phyloP scores from a whole-genome alignment of 495 filamentous ascomycete genomes.

The Lindgomyces ingoldianus region DNA sequence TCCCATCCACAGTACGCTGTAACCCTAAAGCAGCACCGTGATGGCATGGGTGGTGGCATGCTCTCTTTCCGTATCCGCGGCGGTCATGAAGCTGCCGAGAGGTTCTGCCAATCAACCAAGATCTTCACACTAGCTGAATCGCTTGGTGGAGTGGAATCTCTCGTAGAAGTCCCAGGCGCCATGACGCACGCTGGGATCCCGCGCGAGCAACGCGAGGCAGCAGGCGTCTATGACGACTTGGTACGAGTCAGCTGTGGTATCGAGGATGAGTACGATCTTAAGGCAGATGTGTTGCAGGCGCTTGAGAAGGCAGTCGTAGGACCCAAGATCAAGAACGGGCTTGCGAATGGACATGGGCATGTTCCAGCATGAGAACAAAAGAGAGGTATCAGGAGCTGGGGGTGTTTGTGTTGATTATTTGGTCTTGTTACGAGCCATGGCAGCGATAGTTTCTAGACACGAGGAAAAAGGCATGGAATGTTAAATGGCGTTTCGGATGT shows the following conservation, averaged over 20 bases:
- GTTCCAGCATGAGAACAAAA: not conserved
- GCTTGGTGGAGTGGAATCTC: slow-evolving; percentile 86
- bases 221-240: slow-evolving; percentile 96
- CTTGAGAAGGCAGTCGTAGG: slow-evolving; percentile 71
- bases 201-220: slow-evolving; percentile 80
- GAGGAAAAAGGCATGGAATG: too few relatives aligned
- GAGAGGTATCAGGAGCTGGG: too few relatives aligned
- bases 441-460: too few relatives aligned
- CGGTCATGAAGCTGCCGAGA: slow-evolving; percentile 80
- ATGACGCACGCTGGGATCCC: slow-evolving; percentile 99
- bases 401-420: too few relatives aligned
- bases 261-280: slow-evolving; percentile 86
- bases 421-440: too few relatives aligned
- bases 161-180: slow-evolving; percentile 85
- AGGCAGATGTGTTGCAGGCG: slow-evolving; percentile 79
- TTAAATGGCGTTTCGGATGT: too few relatives aligned
- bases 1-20: slow-evolving; percentile 85
- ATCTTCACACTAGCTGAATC: slow-evolving; percentile 94
- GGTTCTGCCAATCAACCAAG: slow-evolving; percentile 85
- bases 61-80: slow-evolving; percentile 92
- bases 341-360: slow-evolving; percentile 1
- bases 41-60: slow-evolving; percentile 97
- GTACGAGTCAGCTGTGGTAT: slow-evolving; percentile 91
- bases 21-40: slow-evolving; percentile 84
- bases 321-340: slow-evolving; percentile 46